Conservation (phyloP, 768 basidiomycete species). For the Boletus coccyginus region DNA sequence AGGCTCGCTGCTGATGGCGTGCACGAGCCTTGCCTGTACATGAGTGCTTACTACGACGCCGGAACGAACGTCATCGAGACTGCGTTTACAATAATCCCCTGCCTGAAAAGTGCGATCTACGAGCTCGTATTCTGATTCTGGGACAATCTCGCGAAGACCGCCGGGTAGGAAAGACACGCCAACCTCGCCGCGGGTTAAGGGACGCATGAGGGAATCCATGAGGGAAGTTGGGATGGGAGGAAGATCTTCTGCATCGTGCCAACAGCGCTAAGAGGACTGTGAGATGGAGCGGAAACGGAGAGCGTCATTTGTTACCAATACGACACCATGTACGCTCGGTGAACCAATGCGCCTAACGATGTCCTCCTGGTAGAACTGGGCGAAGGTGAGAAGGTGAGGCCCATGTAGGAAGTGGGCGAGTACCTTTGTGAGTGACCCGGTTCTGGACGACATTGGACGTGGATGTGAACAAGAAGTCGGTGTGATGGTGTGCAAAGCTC, state of each 20-base stretch:
- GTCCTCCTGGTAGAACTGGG: conserved; percentile 67
- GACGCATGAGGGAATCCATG: conserved; percentile 72
- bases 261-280: conserved; percentile 60
- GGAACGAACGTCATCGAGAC: conserved; percentile 67
- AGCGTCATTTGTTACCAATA: conserved; percentile 49
- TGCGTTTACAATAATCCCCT: conserved; percentile 82
- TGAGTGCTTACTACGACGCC: conserved; percentile 69
- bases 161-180: conserved; percentile 68
- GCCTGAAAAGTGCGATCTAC: conserved; percentile 74
- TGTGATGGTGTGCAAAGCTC: background rate
- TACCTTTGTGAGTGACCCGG: conserved; percentile 34
- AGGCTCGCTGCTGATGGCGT: conserved; percentile 63
- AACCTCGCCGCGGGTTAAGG: conserved; percentile 75
- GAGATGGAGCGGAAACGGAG: conserved; percentile 5
- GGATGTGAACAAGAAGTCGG: conserved; percentile 3
- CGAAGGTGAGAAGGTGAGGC: background rate
- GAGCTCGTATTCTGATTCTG: conserved; percentile 64
- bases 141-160: conserved; percentile 63
- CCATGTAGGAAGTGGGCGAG: background rate
- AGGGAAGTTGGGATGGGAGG: conserved; percentile 40
- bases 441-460: conserved; percentile 28
- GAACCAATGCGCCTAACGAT: conserved; percentile 49
- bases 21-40: conserved; percentile 66
- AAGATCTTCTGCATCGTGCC: conserved; percentile 83
- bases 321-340: conserved; percentile 51